These are phyloP conservation scores for Porphyrellus sp. DNA, from an alignment of 1,284 basidiomycete species.

Conservation along the genomic window DNA sequence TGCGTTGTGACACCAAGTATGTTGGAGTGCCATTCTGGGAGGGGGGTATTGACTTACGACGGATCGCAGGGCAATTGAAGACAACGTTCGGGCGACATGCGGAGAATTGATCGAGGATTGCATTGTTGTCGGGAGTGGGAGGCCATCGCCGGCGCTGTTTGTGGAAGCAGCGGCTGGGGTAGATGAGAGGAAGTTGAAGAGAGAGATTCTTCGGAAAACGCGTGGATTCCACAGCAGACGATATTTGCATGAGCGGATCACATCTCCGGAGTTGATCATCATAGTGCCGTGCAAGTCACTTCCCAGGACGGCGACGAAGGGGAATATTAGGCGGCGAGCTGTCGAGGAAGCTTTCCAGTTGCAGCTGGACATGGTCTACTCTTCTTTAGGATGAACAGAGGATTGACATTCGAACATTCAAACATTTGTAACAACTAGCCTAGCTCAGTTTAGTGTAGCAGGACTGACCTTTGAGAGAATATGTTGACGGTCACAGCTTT, in stretches of 20 bases:
- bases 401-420: too few species aligned
- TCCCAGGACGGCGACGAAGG: slow-evolving; percentile 65
- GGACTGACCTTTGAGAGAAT: neutral
- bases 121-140: slow-evolving; percentile 62
- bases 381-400: slow-evolving; percentile 23
- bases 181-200: neutral
- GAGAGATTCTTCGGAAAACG: slow-evolving; percentile 45
- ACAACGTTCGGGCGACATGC: slow-evolving; percentile 58
- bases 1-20: slow-evolving; percentile 71
- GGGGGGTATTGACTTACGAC: slow-evolving; percentile 9
- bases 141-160: slow-evolving; percentile 39
- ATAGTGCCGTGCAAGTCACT: slow-evolving; percentile 53
- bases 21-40: slow-evolving; percentile 9
- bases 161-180: neutral
- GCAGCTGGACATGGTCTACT: slow-evolving; percentile 53
- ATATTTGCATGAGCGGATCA: slow-evolving; percentile 67
- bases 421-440: too few species aligned
- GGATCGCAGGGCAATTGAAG: slow-evolving; percentile 57
- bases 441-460: neutral
- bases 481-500: too few species aligned
- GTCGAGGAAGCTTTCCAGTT: slow-evolving; percentile 55
- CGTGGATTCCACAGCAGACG: slow-evolving; percentile 59
- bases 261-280: slow-evolving; percentile 50
- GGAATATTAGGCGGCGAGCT: slow-evolving; percentile 62
- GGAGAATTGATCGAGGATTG: slow-evolving; percentile 55